Base-by-base conservation (phyloP, 441 rosid genomes). In the Raphanus hybrid region DNA sequence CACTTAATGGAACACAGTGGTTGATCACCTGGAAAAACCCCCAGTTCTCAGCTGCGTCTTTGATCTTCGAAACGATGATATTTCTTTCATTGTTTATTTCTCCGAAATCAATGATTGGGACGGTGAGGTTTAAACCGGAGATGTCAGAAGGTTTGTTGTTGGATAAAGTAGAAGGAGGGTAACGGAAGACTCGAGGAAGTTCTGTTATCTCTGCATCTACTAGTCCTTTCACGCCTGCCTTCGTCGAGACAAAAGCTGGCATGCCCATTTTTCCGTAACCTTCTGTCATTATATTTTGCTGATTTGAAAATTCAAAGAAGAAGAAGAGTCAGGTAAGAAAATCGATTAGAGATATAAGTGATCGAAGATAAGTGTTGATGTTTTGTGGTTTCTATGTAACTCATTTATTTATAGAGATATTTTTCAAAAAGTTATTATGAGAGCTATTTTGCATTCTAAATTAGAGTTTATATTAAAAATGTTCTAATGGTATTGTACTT, bases 1-100 rank as follows among this genome's bases (percentile, higher is more conserved):
- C 69, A 12, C 20, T 48, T 3, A 11, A 39, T 1, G 90, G 86
- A 70, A 87, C 84, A 37, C 83, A 83, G 61, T 83, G 89, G 27
- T 83, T 80, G 16, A 80, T 64, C 55, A 78, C 69, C 15, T 79
- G 81, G n/a, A 81, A 76, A 37, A 81, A 73, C 0, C 83, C 87
- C 82, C 80, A 84, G 0, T 14, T 80, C 78, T 74, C 71, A 0
- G 72, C 60, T 6, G 83, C 82, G 10, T 76, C 64, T 66, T 73
- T 64, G 23, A 84, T 66, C 71, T 61, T 45, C 2, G 61, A 64
- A 27, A 73, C 79, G 8, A 76, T 54, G 0, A 3, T 14, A 26
- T 43, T 73, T 11, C 45, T 1, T 39, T 52, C 61, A 20, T 43
- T 34, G 15, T 6, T 72, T 5, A 67, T 50, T 2, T 71, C 76